Evolutionary conservation across 495 filamentous ascomycete species (phyloP).

Genomic region (Daldinia grandis): DNA sequence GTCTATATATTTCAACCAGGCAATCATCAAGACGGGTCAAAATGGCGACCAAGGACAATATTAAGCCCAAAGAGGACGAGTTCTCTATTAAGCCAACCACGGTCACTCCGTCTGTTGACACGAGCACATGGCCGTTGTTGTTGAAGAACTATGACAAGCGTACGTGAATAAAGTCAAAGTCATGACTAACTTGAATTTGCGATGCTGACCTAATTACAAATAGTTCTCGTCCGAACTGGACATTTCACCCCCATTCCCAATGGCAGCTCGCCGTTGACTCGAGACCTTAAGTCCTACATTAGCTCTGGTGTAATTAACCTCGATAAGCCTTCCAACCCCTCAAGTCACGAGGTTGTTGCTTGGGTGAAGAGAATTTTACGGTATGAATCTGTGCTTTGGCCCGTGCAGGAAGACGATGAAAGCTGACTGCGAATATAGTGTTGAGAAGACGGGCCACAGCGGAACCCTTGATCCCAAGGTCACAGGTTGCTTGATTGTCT

Average conservation of each 20-base stretch:
- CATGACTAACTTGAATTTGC: background rate
- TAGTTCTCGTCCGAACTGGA: constrained; percentile 85
- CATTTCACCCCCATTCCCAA: constrained; percentile 95
- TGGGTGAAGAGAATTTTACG: constrained; percentile 98
- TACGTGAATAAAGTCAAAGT: constrained; percentile 31
- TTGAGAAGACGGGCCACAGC: constrained; percentile 97
- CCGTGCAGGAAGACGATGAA: background rate
- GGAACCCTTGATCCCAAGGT: constrained; percentile 90
- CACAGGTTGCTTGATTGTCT: constrained; percentile 90
- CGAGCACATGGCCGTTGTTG: constrained; percentile 85
- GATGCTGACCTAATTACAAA: constrained; percentile 15
- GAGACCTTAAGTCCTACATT: constrained; percentile 94
- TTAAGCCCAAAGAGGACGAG: constrained; percentile 72
- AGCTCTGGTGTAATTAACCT: constrained; percentile 97
- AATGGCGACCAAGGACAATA: constrained; percentile 68
- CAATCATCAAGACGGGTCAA: constrained; percentile 42
- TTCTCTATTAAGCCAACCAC: constrained; percentile 89
- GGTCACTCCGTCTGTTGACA: constrained; percentile 72
- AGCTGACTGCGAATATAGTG: constrained; percentile 59
- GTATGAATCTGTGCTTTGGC: constrained; percentile 53
- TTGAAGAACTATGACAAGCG: constrained; percentile 88
- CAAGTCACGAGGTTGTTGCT: constrained; percentile 96
- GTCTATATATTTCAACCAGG: constrained; percentile 8
- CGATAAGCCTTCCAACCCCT: constrained; percentile 98
- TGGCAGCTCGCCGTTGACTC: constrained; percentile 84